Evolutionary conservation across 768 basidiomycete genomes (phyloP).

Genomic region (Stropharia rugosoannulata): DNA sequence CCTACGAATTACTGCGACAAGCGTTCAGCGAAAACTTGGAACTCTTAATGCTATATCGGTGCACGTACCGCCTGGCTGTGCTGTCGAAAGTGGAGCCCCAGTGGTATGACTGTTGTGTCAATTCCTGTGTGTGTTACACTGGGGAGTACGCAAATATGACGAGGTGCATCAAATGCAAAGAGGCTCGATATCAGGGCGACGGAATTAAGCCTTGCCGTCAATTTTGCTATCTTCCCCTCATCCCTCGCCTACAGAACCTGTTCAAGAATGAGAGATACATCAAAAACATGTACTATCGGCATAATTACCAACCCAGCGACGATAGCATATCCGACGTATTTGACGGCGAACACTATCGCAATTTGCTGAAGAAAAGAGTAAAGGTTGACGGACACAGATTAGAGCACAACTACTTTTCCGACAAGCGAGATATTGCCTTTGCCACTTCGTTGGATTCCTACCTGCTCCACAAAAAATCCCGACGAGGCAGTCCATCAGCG

Average conservation of each 20-base stretch:
- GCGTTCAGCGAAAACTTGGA: slow-evolving; percentile 22
- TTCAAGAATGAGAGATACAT: slow-evolving; percentile 10
- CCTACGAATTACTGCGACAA: slow-evolving; percentile 25
- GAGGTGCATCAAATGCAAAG: slow-evolving; percentile 18
- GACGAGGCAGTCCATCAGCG: slow-evolving; percentile 9
- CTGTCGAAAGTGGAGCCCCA: slow-evolving; percentile 22
- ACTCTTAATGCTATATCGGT: slow-evolving; percentile 24
- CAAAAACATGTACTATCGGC: slow-evolving; percentile 14
- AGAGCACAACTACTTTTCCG: slow-evolving; percentile 7
- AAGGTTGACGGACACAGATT: slow-evolving; percentile 8
- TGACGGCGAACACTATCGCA: slow-evolving; percentile 7
- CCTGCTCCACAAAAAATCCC: slow-evolving; percentile 11
- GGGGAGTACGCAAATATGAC: slow-evolving; percentile 12
- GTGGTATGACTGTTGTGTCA: slow-evolving; percentile 31
- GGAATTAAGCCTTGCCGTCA: slow-evolving; percentile 9
- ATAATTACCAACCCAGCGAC: slow-evolving; percentile 1
- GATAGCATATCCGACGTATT: slow-evolving; percentile 11
- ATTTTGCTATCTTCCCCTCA: slow-evolving; percentile 29
- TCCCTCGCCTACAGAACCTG: slow-evolving; percentile 25
- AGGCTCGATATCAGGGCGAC: slow-evolving; percentile 6
- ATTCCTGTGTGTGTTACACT: slow-evolving; percentile 32
- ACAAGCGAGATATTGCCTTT: slow-evolving; percentile 10
- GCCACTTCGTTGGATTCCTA: slow-evolving; percentile 11
- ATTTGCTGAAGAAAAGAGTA: background rate
- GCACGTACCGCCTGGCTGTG: slow-evolving; percentile 18